These are phyloP conservation scores for Penicillium vulpinum DNA, from an alignment of 2,329 filamentous ascomycete species.

Conservation along the genomic window DNA sequence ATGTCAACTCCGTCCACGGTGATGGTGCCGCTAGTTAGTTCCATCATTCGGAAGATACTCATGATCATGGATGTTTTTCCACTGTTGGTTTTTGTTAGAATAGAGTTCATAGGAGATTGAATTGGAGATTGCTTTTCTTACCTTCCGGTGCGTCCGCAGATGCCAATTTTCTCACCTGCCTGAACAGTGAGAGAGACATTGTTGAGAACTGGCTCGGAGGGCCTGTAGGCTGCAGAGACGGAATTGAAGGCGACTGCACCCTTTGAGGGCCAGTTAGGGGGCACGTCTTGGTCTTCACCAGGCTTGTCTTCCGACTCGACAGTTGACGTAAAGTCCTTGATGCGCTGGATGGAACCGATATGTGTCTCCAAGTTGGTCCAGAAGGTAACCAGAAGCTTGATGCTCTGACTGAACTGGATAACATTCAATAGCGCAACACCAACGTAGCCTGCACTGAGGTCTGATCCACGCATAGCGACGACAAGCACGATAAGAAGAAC, in stretches of 20 bases:
- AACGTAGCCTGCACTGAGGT: slow-evolving; percentile 50
- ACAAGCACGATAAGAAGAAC: slow-evolving; percentile 52
- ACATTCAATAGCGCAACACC: slow-evolving; percentile 57
- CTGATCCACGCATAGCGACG: slow-evolving; percentile 44
- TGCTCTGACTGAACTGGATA: slow-evolving; percentile 54
- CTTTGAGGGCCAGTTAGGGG: slow-evolving; percentile 45
- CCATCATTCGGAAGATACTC: slow-evolving; percentile 46
- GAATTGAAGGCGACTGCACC: slow-evolving; percentile 47
- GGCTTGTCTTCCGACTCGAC: slow-evolving; percentile 47
- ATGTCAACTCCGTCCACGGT: slow-evolving; percentile 47
- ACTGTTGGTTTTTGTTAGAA: slow-evolving; percentile 23
- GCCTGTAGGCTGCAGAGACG: slow-evolving; percentile 48
- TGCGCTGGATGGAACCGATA: slow-evolving; percentile 57
- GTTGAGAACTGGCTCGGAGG: slow-evolving; percentile 43
- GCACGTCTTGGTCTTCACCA: slow-evolving; percentile 42
- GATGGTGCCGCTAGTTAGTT: slow-evolving; percentile 42
- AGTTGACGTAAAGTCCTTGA: slow-evolving; percentile 54
- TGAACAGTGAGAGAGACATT: slow-evolving; percentile 49
- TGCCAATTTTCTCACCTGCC: slow-evolving; percentile 43
- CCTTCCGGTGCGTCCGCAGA: slow-evolving; percentile 45
- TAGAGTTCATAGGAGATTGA: not conserved
- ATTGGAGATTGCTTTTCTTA: slow-evolving; percentile 11
- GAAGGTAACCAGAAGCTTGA: slow-evolving; percentile 53
- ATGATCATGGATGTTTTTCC: slow-evolving; percentile 48
- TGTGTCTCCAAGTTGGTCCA: slow-evolving; percentile 62